Conservation (phyloP, 176 grass and related monocot species). For the Zoysia japonica region DNA sequence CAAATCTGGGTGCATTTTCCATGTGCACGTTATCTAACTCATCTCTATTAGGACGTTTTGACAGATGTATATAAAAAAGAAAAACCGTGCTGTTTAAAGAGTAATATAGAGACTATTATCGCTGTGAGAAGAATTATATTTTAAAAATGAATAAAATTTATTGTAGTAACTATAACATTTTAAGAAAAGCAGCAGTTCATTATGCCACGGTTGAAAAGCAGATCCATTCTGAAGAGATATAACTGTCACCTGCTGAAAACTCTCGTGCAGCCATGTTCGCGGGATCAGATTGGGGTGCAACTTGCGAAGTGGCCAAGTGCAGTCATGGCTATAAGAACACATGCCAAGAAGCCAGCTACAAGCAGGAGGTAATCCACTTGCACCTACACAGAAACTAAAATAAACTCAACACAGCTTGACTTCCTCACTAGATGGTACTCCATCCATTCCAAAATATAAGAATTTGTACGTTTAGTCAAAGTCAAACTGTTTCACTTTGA, state of each 20-base stretch:
- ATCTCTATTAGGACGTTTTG: no score
- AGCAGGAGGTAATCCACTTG: background rate
- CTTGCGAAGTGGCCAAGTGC: background rate
- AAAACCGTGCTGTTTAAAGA: no score
- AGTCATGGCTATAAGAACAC: conserved; percentile 5
- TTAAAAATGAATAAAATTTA: no score
- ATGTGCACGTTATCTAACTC: no score
- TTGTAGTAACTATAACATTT: no score
- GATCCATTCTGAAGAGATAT: background rate
- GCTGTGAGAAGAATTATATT: no score
- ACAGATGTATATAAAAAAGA: no score
- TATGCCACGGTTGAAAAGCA: background rate
- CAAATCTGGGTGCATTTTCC: no score
- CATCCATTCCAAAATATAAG: no score
- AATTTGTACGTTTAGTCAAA: no score
- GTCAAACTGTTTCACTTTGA: no score
- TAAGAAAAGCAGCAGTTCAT: background rate
- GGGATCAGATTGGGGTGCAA: conserved; percentile 7
- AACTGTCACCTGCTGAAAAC: background rate
- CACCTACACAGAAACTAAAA: background rate
- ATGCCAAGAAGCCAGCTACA: conserved; percentile 8
- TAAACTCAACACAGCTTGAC: background rate
- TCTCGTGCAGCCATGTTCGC: background rate
- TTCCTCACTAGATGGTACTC: background rate
- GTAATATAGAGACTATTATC: no score